Percentiles rank a stretch among this genome's conserved stretches.
Conservation (phyloP, 1,284 basidiomycete genomes). For the Ceratobasidium sp. region DNA sequence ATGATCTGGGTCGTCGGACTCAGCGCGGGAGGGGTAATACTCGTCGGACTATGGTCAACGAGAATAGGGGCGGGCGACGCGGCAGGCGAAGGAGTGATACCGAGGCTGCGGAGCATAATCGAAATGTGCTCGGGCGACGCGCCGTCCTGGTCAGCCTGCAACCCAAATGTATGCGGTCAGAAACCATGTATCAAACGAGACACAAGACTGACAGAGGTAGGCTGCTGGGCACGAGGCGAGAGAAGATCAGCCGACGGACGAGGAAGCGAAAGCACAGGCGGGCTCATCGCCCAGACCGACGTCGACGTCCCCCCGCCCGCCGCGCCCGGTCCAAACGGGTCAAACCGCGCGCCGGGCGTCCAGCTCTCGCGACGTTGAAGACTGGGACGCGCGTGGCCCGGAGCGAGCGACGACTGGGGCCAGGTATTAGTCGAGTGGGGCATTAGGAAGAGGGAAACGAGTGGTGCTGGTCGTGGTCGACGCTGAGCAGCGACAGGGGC, state of each 20-base stretch:
- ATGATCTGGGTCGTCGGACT: constrained; percentile 41
- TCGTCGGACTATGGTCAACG: constrained; percentile 13
- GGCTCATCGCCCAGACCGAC: constrained; percentile 16
- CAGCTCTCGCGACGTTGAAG: constrained; percentile 15
- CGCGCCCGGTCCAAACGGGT: constrained; percentile 4
- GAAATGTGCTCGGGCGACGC: constrained; percentile 37
- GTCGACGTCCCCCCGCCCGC: background rate
- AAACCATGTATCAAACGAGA: background rate
- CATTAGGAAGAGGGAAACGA: background rate
- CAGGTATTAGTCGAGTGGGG: constrained; percentile 13
- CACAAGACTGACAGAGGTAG: background rate
- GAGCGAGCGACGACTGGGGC: constrained; percentile 11
- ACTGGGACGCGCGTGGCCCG: background rate
- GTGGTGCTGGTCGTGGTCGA: constrained; percentile 27
- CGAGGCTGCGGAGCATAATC: constrained; percentile 39
- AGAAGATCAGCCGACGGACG: constrained; percentile 13
- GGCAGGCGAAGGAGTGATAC: constrained; percentile 36
- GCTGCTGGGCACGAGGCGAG: background rate
- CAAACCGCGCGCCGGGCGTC: constrained; percentile 10
- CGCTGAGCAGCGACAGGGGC: constrained; percentile 20
- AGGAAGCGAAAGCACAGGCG: background rate
- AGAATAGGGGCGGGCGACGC: constrained; percentile 2
- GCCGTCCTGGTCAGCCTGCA: background rate
- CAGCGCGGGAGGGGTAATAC: constrained; percentile 16
- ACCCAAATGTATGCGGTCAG: constrained; percentile 34